A percentile compares a stretch with the other conserved stretches of the same genome.
phyloP scores from a whole-genome alignment of 2,329 filamentous ascomycete species.

The Aureobasidium sp. region DNA sequence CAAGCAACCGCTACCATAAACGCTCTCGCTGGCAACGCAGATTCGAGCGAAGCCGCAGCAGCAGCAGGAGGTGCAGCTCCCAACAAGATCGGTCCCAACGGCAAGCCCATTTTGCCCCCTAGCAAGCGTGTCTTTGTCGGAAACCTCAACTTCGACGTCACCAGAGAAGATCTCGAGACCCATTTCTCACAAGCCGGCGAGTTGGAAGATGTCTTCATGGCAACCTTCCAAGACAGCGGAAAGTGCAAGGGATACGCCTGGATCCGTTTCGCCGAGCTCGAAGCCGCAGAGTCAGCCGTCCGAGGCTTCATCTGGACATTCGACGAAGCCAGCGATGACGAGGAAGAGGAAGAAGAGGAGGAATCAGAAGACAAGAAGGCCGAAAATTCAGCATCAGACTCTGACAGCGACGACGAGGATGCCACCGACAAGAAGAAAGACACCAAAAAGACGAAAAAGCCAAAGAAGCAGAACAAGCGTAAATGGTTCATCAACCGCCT shows the following conservation, averaged over 20 bases:
- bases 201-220: conserved; percentile 75
- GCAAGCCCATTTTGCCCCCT: conserved; percentile 56
- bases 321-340: conserved; percentile 41
- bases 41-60: conserved; percentile 6
- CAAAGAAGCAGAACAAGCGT: conserved; percentile 39
- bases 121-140: conserved; percentile 79
- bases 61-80: conserved; percentile 19
- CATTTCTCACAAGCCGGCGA: conserved; percentile 82
- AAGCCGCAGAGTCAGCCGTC: conserved; percentile 67
- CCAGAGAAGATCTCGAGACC: conserved; percentile 67
- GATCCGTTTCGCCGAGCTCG: conserved; percentile 79
- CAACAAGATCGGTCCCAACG: conserved; percentile 28
- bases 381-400: conserved; percentile 26
- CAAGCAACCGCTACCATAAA: conserved; percentile 39
- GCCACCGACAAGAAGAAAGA: conserved; percentile 17
- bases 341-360: conserved; percentile 38
- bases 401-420: conserved; percentile 23
- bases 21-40: conserved; percentile 25
- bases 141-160: conserved; percentile 42
- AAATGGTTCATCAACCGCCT: conserved; percentile 81
- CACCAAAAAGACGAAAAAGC: conserved; percentile 26
- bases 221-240: conserved; percentile 91
- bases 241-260: conserved; percentile 98
- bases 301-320: conserved; percentile 68
- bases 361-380: conserved; percentile 16